These are phyloP conservation scores for Pneumocystis carinii DNA, from an alignment of 1,139 yeast genomes.

Conservation along the genomic window DNA sequence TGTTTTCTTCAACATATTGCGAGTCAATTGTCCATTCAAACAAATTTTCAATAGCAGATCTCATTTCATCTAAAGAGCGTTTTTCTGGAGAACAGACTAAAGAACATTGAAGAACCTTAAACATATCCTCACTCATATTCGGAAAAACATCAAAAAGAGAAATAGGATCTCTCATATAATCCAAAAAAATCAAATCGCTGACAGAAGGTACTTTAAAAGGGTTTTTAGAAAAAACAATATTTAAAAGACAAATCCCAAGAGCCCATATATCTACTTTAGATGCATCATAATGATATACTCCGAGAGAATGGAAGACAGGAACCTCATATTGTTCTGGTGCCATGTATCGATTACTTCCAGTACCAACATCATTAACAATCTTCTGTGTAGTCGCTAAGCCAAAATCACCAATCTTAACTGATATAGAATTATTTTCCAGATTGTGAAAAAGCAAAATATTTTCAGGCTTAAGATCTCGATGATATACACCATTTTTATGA, in stretches of 20 bases:
- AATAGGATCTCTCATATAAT: conserved; percentile 77
- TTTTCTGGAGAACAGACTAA: conserved; percentile 79
- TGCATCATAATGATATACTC: conserved; percentile 57
- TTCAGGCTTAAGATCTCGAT: conserved; percentile 87
- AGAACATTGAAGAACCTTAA: conserved; percentile 61
- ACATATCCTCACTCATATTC: conserved; percentile 73
- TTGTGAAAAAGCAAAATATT: conserved; percentile 47
- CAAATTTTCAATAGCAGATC: conserved; percentile 43
- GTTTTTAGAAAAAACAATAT: conserved; percentile 75
- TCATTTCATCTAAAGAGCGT: conserved; percentile 50
- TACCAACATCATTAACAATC: conserved; percentile 63
- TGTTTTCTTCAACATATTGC: conserved; percentile 41
- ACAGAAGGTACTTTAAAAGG: conserved; percentile 75
- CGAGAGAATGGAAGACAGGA: conserved; percentile 20
- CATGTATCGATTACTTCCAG: conserved; percentile 93
- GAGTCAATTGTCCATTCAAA: conserved; percentile 74
- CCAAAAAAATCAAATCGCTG: conserved; percentile 71
- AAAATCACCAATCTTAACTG: conserved; percentile 62
- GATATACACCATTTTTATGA: conserved; percentile 52
- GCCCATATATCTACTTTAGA: conserved; percentile 89
- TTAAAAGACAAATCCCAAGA: conserved; percentile 69
- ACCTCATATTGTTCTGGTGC: conserved; percentile 63
- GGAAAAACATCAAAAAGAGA: conserved; percentile 86
- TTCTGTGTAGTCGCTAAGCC: conserved; percentile 65
- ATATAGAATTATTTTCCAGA: conserved; percentile 35